Evolutionary conservation across 1,284 basidiomycete genomes (phyloP), one percentile per base, ranked within the genome.

Genomic region (Ganoderma boninense): DNA sequence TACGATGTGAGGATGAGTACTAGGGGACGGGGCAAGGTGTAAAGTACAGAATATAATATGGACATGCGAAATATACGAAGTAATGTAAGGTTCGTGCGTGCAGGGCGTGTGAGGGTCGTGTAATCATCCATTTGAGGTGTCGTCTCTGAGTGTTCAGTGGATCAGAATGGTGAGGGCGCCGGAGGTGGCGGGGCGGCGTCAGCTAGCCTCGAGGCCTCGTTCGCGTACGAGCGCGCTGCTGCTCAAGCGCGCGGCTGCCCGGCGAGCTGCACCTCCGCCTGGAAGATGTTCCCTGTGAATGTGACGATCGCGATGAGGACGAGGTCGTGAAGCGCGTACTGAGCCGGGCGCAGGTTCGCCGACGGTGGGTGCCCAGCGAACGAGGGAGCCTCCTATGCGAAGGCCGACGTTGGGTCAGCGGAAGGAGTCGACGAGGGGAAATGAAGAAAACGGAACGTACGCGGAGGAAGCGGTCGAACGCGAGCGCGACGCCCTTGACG

Each of bases 381-480:
- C n/a, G 13, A 6, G 2, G 40, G 5, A 2, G 60, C 42, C 23
- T 62, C 42, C 60, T 62, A 32, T 32, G 32, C 5, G 32, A 32
- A 32, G 5, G 32, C 32, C 32, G 32, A 32, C 32, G 4, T 32
- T 32, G 32, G 32, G 5, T 32, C 32, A 32, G 32, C 32, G 32
- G 32, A 4, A 32, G 32, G 32, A 32, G 32, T 32, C 4, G 3
- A 32, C 32, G 32, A 32, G 32, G 32, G 32, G 32, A 32, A 32
- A 32, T 32, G 32, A 32, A 32, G 8, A 2, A 44, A 42, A 44
- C 2, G 40, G 16, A 23, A 62, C 60, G 26, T 7, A 62, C 60
- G 60, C n/a, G 42, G 42, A 62, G 38, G 60, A 62, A 62, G 14
- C 60, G 38, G 38, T 62, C 40, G 60, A 62, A 62, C 13, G 60